phyloP scores from a whole-genome alignment of 1,139 yeast genomes.

The Zhuliangozyma blackwelliae region DNA sequence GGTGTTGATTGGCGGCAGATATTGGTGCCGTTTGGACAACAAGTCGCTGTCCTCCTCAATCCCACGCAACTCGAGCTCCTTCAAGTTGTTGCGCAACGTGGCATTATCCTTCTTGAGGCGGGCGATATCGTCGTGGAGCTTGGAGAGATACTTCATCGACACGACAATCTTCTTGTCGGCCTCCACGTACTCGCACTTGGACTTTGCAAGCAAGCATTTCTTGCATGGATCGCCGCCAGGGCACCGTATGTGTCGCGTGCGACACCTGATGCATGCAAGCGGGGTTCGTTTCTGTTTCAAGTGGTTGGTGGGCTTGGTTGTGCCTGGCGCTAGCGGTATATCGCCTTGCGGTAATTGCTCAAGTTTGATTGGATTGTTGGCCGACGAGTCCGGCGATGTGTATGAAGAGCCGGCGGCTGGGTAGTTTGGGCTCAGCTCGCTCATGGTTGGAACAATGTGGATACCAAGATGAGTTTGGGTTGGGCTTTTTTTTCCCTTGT shows the following conservation, averaged over 20 bases:
- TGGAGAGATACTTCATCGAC: conserved; percentile 66
- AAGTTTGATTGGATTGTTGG: no score
- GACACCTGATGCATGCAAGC: conserved; percentile 62
- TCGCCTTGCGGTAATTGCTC: neutral
- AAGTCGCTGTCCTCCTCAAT: no score
- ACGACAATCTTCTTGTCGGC: conserved; percentile 77
- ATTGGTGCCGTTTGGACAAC: conserved; percentile 5
- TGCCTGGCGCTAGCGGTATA: neutral
- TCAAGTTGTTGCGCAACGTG: conserved; percentile 43
- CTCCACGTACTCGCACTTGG: conserved; percentile 70
- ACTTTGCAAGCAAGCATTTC: conserved; percentile 56
- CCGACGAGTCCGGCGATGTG: no score
- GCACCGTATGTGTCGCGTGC: conserved; percentile 73
- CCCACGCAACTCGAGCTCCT: conserved; percentile 20
- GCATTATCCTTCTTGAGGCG: conserved; percentile 52
- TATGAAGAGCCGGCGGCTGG: no score
- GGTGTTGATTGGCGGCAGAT: neutral
- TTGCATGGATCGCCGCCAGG: conserved; percentile 79
- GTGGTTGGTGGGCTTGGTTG: conserved; percentile 5
- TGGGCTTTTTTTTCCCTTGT: neutral
- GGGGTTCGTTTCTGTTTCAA: conserved; percentile 27
- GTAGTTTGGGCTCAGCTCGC: neutral
- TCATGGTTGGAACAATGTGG: neutral
- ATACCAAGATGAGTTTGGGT: neutral
- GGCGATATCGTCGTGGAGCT: conserved; percentile 65